Conservation (phyloP, 305 asterid species). For the Fraxinus albicans region DNA sequence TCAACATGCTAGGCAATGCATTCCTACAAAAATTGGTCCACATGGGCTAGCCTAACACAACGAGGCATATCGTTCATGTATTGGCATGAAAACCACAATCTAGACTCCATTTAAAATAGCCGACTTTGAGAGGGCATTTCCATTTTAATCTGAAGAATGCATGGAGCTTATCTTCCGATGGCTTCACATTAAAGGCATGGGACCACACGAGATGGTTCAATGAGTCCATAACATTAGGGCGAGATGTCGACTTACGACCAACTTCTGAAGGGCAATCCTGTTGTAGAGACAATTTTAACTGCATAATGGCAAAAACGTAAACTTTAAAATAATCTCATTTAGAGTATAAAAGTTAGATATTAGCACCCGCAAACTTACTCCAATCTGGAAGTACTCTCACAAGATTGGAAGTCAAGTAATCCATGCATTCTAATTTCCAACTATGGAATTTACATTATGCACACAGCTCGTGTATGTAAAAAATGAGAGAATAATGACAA, state of each 20-base stretch:
- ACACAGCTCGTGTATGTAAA: not conserved
- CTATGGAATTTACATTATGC: not conserved
- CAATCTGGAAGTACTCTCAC: not conserved
- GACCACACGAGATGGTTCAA: not conserved
- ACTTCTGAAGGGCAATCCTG: slow-evolving; percentile 22
- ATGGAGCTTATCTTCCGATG: not conserved
- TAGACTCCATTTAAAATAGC: not conserved
- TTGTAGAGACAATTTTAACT: slow-evolving; percentile 19
- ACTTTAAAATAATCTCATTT: not conserved
- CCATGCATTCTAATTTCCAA: not conserved
- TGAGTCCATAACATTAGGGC: not conserved
- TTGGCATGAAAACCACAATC: not conserved
- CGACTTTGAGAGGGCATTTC: slow-evolving; percentile 25
- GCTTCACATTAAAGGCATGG: not conserved
- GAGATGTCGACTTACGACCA: slow-evolving; percentile 8
- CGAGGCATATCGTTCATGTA: not conserved
- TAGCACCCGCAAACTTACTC: not conserved
- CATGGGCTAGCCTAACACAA: not conserved
- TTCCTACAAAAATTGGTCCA: not conserved
- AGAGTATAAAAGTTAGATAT: not conserved
- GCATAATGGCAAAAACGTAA: not conserved
- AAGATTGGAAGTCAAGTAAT: not conserved
- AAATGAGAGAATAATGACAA: not conserved
- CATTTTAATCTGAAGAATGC: slow-evolving; percentile 14
- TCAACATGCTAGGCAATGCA: not conserved